Evolutionary conservation across 2,329 filamentous ascomycete species (phyloP), one percentile per base, ranked within the genome.

Genomic region (Lasiodiplodia sp.): DNA sequence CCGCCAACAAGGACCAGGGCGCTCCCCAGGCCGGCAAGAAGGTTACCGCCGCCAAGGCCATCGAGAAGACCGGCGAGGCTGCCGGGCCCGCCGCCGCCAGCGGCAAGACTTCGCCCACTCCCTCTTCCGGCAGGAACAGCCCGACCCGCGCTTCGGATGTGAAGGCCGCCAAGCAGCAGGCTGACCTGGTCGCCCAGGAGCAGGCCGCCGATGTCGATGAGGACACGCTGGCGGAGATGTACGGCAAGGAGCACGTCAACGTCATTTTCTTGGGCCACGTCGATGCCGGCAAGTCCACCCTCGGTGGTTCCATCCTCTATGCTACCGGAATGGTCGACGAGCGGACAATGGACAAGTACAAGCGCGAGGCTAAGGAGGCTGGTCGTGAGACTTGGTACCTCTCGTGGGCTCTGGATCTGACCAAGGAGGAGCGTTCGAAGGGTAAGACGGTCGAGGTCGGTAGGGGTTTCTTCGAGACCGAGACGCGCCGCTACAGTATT

Each of bases 241-340:
- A 96, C 80, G 96, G 96, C 78, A 97, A 98, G 81, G 94, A 91
- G 78, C 89, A 91, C 75, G 86, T 99, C 76, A 99, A 99, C 82
- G 91, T 99, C 74, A 97, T 98, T 72, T 97, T 98, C 83, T 92
- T 98, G 77, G 95, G 96, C 64, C 96, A 99, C 86, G 96, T 99
- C 75, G 96, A 99, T 84, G 96, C 96, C 65, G 96, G 96, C 75
- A 99, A 99, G 84, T 97, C 94, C 49, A 99, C 96, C 3, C 86
- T 99, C 6, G 96, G 96, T 78, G 96, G 96, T 63, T 92, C 92
- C 65, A 97, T 99, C 71, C 86, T 99, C 16, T 97, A 96, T 80
- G 89, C 89, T 65, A 97, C 95, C 5, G 96, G 96, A 70, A 99
- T 98, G 96, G 96, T 99, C n/a, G 96, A 99, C 77, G 94, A 99